These are phyloP conservation scores for Zoysia pacifica DNA, from an alignment of 176 grass and related monocot genomes.

Conservation along the genomic window DNA sequence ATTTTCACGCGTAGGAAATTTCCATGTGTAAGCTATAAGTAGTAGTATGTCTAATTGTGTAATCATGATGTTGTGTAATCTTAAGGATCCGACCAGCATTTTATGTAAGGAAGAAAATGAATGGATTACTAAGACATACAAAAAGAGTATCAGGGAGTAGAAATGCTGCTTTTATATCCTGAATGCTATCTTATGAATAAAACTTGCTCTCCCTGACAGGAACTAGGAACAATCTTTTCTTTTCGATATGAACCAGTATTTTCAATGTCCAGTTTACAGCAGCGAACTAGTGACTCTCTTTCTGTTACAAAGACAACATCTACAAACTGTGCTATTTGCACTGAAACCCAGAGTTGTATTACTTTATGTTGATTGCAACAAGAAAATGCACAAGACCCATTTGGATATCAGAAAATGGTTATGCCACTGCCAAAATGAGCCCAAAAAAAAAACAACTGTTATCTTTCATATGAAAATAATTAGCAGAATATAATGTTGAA, in stretches of 20 bases:
- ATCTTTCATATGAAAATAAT: neutral
- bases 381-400: neutral
- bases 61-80: constrained; percentile 20
- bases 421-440: neutral
- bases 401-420: neutral
- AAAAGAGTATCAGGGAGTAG: neutral
- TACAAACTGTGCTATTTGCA: neutral
- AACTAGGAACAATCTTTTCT: neutral
- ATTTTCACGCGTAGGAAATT: constrained; percentile 1
- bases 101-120: constrained; percentile 19
- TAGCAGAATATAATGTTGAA: neutral
- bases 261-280: neutral
- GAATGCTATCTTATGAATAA: neutral
- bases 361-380: constrained; percentile 2
- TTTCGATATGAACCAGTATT: neutral
- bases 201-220: neutral
- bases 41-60: neutral
- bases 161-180: neutral
- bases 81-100: neutral
- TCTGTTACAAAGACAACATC: neutral
- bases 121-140: neutral
- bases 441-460: constrained; percentile 5
- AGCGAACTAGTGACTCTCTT: neutral
- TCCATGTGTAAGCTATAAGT: neutral
- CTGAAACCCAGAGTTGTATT: neutral